Evolutionary conservation across 768 basidiomycete genomes (phyloP).

Genomic region (Pholiota microspora): DNA sequence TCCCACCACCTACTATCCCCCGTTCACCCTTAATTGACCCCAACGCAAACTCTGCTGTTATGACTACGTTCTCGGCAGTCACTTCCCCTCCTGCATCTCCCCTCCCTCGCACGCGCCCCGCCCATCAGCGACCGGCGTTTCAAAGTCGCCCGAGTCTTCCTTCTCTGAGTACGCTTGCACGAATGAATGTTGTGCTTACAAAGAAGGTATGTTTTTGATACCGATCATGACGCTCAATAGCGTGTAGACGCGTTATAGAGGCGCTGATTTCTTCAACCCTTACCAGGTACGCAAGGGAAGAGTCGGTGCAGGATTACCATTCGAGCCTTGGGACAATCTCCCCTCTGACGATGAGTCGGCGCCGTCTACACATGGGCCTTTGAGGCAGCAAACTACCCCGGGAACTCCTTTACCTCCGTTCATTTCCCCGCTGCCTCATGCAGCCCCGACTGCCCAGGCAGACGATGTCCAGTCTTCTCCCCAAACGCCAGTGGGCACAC

Average conservation of each 20-base stretch:
- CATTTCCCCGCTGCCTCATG: too few relatives aligned
- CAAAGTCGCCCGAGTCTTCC: constrained; percentile 49
- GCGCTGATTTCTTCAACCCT: not conserved
- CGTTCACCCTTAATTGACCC: constrained; percentile 5
- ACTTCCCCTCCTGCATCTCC: constrained; percentile 10
- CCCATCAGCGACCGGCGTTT: constrained; percentile 48
- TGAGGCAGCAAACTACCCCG: constrained; percentile 3
- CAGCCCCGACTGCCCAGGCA: not conserved
- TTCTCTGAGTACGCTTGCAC: constrained; percentile 45
- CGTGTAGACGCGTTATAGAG: not conserved
- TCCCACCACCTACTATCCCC: constrained; percentile 8
- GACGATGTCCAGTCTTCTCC: not conserved
- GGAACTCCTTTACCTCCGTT: constrained; percentile 18
- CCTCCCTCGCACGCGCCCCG: constrained; percentile 27
- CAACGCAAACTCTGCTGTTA: not conserved
- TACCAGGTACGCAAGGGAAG: constrained; percentile 48
- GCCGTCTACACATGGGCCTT: constrained; percentile 1
- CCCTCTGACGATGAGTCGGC: constrained; percentile 23
- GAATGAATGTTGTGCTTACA: constrained; percentile 44
- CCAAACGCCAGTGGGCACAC: not conserved
- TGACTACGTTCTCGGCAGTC: not conserved
- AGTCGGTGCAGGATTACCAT: constrained; percentile 50
- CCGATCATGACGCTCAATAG: constrained; percentile 2
- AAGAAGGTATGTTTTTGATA: constrained; percentile 37
- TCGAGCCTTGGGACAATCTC: constrained; percentile 51